Conservation (phyloP, 371 early-diverging fungal genomes). For the Mortierella sp. region DNA sequence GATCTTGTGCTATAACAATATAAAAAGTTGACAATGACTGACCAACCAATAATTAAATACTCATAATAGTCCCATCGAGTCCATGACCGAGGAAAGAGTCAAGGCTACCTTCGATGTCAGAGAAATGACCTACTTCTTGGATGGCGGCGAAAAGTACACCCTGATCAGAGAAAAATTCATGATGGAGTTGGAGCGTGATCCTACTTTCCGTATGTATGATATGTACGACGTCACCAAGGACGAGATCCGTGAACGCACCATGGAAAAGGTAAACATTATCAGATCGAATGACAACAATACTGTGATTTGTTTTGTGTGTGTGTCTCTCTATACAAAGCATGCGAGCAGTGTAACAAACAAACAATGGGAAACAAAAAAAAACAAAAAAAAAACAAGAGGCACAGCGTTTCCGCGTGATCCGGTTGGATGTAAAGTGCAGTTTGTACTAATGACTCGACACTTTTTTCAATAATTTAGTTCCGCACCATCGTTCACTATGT, state of each 20-base stretch:
- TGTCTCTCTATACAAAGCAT: not conserved
- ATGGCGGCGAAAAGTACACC: constrained; percentile 80
- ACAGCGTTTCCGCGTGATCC: constrained; percentile 5
- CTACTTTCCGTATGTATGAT: constrained; percentile 86
- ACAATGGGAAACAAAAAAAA: constrained; percentile 6
- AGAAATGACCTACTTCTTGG: constrained; percentile 85
- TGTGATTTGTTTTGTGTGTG: not conserved
- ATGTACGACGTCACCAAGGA: constrained; percentile 81
- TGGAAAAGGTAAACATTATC: constrained; percentile 76
- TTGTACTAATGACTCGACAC: not conserved
- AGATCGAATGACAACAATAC: not conserved
- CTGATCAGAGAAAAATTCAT: constrained; percentile 84
- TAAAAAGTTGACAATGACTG: not conserved
- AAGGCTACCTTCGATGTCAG: constrained; percentile 82
- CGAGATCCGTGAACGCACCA: constrained; percentile 87
- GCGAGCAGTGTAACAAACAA: constrained; percentile 3
- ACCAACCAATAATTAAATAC: not conserved
- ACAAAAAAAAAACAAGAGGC: not conserved
- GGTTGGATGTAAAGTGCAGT: not conserved
- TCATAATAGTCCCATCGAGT: constrained; percentile 50
- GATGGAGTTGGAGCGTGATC: constrained; percentile 92
- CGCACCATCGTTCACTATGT: constrained; percentile 82
- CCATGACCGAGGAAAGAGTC: constrained; percentile 76
- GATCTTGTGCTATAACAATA: not conserved
- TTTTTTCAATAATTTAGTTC: constrained; percentile 57